phyloP scores from a whole-genome alignment of 768 basidiomycete species.

The Lentinula lateritia region DNA sequence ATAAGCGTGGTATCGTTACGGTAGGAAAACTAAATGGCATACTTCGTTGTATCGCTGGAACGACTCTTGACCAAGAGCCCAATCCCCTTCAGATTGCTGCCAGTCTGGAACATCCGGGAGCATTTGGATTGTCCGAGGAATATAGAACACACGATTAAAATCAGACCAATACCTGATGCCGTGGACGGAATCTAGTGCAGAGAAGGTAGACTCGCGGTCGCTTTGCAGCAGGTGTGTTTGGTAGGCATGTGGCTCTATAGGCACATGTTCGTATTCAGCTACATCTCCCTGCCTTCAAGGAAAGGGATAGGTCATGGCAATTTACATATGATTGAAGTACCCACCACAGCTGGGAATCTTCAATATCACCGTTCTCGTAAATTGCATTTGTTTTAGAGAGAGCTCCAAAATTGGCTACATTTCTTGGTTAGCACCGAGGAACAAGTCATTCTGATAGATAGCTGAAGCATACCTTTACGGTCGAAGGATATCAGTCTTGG shows the following conservation, averaged over 20 bases:
- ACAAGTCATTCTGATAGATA: no score
- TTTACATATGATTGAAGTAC: not conserved
- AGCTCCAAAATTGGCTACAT: slow-evolving; percentile 61
- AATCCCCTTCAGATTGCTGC: slow-evolving; percentile 50
- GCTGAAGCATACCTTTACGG: slow-evolving; percentile 43
- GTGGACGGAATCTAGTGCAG: slow-evolving; percentile 11
- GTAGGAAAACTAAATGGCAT: slow-evolving; percentile 10
- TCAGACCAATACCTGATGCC: slow-evolving; percentile 64
- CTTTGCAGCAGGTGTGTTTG: slow-evolving; percentile 31
- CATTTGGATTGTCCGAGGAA: slow-evolving; percentile 59
- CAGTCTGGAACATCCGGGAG: slow-evolving; percentile 55
- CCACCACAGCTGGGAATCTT: slow-evolving; percentile 13
- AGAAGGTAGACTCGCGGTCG: slow-evolving; percentile 8
- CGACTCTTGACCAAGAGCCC: slow-evolving; percentile 44
- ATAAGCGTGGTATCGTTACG: not conserved
- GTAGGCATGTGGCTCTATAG: slow-evolving; percentile 49
- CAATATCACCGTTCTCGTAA: slow-evolving; percentile 19
- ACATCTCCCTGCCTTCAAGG: slow-evolving; percentile 41
- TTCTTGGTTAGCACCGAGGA: not conserved
- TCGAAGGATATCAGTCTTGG: slow-evolving; percentile 68
- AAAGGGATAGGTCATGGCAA: not conserved
- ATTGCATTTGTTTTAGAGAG: slow-evolving; percentile 38
- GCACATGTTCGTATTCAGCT: slow-evolving; percentile 46
- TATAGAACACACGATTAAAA: slow-evolving; percentile 57
- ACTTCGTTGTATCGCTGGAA: slow-evolving; percentile 58